Evolutionary conservation across 768 basidiomycete species (phyloP).

Genomic region (Suillus luteus): DNA sequence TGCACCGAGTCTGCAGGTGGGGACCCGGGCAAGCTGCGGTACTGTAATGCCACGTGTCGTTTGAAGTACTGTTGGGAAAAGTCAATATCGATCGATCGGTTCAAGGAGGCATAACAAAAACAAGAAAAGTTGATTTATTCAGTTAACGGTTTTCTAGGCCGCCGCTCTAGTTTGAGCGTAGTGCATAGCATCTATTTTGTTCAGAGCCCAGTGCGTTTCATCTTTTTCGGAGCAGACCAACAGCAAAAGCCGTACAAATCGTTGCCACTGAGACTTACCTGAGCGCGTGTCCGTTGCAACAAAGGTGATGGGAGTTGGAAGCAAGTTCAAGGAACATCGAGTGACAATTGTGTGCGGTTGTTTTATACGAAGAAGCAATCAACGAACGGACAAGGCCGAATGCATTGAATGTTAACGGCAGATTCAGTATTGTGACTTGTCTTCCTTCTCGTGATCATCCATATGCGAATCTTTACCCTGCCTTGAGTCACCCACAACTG

Average conservation of each 20-base stretch:
- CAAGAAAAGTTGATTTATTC: constrained; percentile 27
- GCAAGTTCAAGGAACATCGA: not conserved
- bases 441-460: constrained; percentile 21
- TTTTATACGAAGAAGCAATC: constrained; percentile 11
- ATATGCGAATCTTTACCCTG: constrained; percentile 1
- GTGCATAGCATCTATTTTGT: constrained; percentile 48
- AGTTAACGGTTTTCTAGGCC: constrained; percentile 70
- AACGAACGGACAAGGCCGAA: constrained; percentile 15
- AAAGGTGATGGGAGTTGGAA: constrained; percentile 4
- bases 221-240: constrained; percentile 27
- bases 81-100: too few species aligned
- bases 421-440: not conserved
- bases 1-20: too few species aligned
- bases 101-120: too few species aligned
- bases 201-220: constrained; percentile 72
- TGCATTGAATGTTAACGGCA: constrained; percentile 1
- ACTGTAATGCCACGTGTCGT: too few species aligned
- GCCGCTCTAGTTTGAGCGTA: constrained; percentile 50
- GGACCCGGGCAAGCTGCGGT: too few species aligned
- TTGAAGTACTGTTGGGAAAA: too few species aligned
- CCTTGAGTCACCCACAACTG: constrained; percentile 21
- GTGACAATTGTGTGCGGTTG: not conserved
- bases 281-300: not conserved
- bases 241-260: not conserved
- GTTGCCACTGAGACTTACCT: not conserved